Percentiles rank a stretch among this genome's conserved stretches.
Conservation (phyloP, 2,329 filamentous ascomycete species). For the Aureobasidium sp. region DNA sequence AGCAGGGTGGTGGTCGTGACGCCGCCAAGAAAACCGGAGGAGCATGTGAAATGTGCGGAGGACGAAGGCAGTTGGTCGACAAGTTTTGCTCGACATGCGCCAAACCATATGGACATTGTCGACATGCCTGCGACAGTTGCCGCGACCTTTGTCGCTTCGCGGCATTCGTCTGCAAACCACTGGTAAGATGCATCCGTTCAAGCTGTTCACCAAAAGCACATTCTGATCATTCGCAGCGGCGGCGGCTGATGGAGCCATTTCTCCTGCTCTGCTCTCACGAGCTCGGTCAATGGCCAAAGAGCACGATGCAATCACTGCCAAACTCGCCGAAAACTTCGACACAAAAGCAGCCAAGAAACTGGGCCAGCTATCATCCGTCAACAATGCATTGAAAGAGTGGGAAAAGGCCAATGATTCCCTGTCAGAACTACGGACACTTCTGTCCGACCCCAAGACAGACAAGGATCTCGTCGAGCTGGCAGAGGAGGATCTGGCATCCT, state of each 20-base stretch:
- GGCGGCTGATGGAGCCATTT: constrained; percentile 30
- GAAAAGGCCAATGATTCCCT: constrained; percentile 50
- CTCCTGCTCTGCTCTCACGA: constrained; percentile 46
- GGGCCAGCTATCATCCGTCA: constrained; percentile 46
- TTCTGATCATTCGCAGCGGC: constrained; percentile 11
- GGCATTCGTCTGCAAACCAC: constrained; percentile 17
- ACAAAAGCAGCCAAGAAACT: constrained; percentile 47
- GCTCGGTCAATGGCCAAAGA: constrained; percentile 48
- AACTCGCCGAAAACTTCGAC: constrained; percentile 48
- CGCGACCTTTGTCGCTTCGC: constrained; percentile 11
- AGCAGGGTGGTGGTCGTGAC: background rate
- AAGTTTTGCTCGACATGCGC: constrained; percentile 11
- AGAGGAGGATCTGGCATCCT: constrained; percentile 60
- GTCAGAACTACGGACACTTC: constrained; percentile 64
- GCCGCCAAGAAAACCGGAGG: background rate
- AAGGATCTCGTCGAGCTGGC: constrained; percentile 51
- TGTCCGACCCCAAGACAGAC: constrained; percentile 57
- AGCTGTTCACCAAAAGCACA: background rate
- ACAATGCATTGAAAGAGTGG: constrained; percentile 47
- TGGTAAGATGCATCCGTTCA: background rate
- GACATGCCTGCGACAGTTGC: constrained; percentile 17
- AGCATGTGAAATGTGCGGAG: constrained; percentile 7
- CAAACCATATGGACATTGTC: constrained; percentile 18
- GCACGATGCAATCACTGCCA: constrained; percentile 44
- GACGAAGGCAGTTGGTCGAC: background rate